Evolutionary conservation across 169 alveolate genomes (phyloP).

Genomic region (Plasmodium berghei): DNA sequence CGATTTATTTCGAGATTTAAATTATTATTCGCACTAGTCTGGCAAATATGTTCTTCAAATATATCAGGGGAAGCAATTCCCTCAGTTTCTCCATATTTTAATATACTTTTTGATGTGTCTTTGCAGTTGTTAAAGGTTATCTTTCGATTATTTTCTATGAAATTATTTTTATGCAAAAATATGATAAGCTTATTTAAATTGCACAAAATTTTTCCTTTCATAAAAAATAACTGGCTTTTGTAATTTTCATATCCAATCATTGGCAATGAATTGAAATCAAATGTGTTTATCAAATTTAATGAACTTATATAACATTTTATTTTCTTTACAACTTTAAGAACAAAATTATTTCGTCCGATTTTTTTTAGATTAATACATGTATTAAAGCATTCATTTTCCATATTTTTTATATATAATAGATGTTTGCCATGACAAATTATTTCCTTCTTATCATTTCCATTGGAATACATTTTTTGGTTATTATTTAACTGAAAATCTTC

Average conservation of each 20-base stretch:
- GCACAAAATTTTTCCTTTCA: constrained; percentile 49
- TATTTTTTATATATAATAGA: constrained; percentile 39
- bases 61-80: too few species aligned
- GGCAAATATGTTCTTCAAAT: too few species aligned
- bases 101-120: too few species aligned
- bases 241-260: constrained; percentile 55
- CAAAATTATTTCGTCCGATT: constrained; percentile 25
- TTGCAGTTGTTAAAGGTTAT: constrained; percentile 3
- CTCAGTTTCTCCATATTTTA: too few species aligned
- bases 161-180: constrained; percentile 73
- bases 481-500: constrained; percentile 22
- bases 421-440: constrained; percentile 22
- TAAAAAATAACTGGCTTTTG: constrained; percentile 46
- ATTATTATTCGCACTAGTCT: too few species aligned
- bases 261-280: constrained; percentile 60
- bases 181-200: constrained; percentile 36
- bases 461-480: not conserved
- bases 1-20: too few species aligned
- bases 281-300: constrained; percentile 52
- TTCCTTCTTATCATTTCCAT: constrained; percentile 22
- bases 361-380: constrained; percentile 64
- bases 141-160: constrained; percentile 37
- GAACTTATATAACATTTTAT: constrained; percentile 55
- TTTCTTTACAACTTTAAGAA: constrained; percentile 45
- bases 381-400: constrained; percentile 40